Base-by-base conservation (phyloP, 2,329 filamentous ascomycete species). In the Teratosphaeria pseudoeucalypti region DNA sequence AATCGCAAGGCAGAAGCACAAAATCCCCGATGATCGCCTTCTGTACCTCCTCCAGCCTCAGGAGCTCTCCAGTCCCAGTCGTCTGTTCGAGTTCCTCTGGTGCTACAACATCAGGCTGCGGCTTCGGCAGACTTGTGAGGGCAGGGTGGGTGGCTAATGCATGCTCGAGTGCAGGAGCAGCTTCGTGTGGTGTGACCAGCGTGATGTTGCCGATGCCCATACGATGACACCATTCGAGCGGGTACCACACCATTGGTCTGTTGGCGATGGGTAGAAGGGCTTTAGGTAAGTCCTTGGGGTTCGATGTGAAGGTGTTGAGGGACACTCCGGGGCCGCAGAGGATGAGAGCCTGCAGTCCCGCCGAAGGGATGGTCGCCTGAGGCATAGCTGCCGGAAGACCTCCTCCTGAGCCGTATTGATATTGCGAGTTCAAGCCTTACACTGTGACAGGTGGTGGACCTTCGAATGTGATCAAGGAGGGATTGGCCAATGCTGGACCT, bases 221-320 rank as follows among this genome's bases (percentile, higher is more conserved):
- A 43, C 89, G 84, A 70, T 90, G 88, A 74, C 89, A 92, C 76
- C 90, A 92, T 68, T 92, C 89, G 49, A 94, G 82, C 6, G 89
- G 86, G 72, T 94, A 94, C 88, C 90, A 92, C 54, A 94, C 86
- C 89, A 94, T 94, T 1, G 89, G 89, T 66, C 89, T 77, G 72
- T 94, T 94, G 39, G 89, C 89, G 61, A 94, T 88, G 6, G 89
- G 89, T 7, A 94, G 76, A 26, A 94, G 81, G 10, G 89, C 89
- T 75, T 94, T 94, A 10, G 89, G 89, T 62, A 89, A 86, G 70
- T 92, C 87, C 74, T 88, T 85, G 5, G 89, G 87, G 62, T 86
- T 89, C 2, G 88, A 86, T 1, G 88, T 92, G 72, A 94, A 92
- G 1, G 89, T 92, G 54, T 87, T 85, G 66, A 94, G 87, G 0